phyloP scores from a whole-genome alignment of 2,329 filamentous ascomycete species.

The Xylaria hypoxylon region DNA sequence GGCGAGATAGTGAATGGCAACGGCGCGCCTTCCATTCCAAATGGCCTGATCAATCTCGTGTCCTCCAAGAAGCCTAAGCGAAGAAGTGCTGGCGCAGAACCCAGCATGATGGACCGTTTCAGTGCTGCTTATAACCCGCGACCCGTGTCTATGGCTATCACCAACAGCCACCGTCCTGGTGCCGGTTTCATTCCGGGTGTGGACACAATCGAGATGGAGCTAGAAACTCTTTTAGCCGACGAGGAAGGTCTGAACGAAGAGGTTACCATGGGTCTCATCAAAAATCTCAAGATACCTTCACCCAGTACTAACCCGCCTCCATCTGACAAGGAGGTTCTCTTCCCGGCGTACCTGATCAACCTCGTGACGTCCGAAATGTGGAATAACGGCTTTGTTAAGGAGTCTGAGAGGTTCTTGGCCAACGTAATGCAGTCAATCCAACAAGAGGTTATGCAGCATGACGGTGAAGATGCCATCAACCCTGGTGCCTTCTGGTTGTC shows the following conservation, averaged over 20 bases:
- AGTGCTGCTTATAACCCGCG: conserved; percentile 93
- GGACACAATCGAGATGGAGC: conserved; percentile 94
- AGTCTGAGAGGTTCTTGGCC: conserved; percentile 97
- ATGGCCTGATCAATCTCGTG: conserved; percentile 94
- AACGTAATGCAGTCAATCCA: conserved; percentile 99
- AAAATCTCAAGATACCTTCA: conserved; percentile 94
- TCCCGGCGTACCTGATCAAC: conserved; percentile 99
- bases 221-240: conserved; percentile 92
- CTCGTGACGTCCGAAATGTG: conserved; percentile 99
- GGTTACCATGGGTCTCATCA: conserved; percentile 94
- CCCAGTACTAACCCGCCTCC: conserved; percentile 88
- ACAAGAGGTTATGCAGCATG: conserved; percentile 99
- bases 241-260: conserved; percentile 97
- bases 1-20: conserved; percentile 75
- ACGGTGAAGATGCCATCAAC: conserved; percentile 96
- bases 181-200: conserved; percentile 82
- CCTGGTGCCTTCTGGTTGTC: conserved; percentile 98
- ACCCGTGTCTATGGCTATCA: conserved; percentile 94
- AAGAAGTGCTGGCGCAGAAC: conserved; percentile 88
- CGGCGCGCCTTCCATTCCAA: conserved; percentile 66
- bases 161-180: conserved; percentile 75
- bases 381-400: conserved; percentile 99
- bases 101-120: conserved; percentile 87
- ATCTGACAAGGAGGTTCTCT: conserved; percentile 97
- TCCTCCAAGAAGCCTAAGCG: conserved; percentile 97